Conservation (phyloP, 495 filamentous ascomycete species). For the Trichoderma asperelloides region DNA sequence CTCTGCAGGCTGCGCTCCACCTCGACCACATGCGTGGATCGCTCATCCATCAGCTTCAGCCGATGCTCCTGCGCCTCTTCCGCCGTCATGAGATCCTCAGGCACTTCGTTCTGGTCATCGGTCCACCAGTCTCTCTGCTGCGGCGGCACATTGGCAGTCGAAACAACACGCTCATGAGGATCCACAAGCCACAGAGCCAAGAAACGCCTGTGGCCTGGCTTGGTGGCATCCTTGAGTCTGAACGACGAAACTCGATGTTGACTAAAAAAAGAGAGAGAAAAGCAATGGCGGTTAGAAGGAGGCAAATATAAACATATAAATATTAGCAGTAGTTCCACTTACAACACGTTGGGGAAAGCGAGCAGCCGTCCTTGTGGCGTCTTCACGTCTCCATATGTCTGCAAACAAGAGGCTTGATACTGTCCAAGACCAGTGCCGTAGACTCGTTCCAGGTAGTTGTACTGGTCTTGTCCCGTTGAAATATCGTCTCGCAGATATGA, state of each 20-base stretch:
- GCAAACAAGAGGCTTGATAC: slow-evolving; percentile 11
- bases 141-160: slow-evolving; percentile 49
- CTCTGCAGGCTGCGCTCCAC: neutral
- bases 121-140: slow-evolving; percentile 36
- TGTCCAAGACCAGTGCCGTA: slow-evolving; percentile 18
- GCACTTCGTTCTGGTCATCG: slow-evolving; percentile 11
- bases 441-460: slow-evolving; percentile 15
- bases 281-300: neutral
- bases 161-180: slow-evolving; percentile 39
- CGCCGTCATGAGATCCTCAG: slow-evolving; percentile 22
- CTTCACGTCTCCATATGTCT: slow-evolving; percentile 25
- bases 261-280: neutral
- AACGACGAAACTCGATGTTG: slow-evolving; percentile 48
- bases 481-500: slow-evolving; percentile 11
- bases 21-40: slow-evolving; percentile 17
- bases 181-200: slow-evolving; percentile 51
- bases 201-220: slow-evolving; percentile 47
- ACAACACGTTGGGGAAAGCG: slow-evolving; percentile 34
- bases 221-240: slow-evolving; percentile 35
- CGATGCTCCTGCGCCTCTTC: slow-evolving; percentile 38
- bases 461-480: slow-evolving; percentile 16
- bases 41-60: slow-evolving; percentile 40
- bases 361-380: slow-evolving; percentile 28
- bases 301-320: neutral
- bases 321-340: neutral